phyloP scores from a whole-genome alignment of 2,329 filamentous ascomycete genomes.

The Alternaria panax region DNA sequence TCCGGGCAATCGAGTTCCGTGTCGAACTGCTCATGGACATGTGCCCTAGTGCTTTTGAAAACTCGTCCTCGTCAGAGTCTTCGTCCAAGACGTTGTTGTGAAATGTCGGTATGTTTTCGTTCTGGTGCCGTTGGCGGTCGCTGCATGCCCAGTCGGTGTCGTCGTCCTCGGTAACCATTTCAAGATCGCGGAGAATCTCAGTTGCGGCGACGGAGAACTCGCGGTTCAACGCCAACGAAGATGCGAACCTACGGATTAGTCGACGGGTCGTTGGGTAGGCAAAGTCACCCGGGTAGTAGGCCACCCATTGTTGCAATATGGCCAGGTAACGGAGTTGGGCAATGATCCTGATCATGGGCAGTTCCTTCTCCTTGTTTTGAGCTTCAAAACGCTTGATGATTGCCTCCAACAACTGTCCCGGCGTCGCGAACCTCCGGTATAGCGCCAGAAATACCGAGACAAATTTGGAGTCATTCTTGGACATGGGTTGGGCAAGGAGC shows the following conservation, averaged over 20 bases:
- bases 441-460: constrained; percentile 87
- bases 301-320: constrained; percentile 87
- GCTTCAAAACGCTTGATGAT: constrained; percentile 79
- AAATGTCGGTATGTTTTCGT: constrained; percentile 53
- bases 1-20: constrained; percentile 40
- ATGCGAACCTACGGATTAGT: constrained; percentile 77
- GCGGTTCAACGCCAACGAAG: constrained; percentile 74
- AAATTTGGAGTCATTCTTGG: constrained; percentile 89
- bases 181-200: constrained; percentile 82
- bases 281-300: constrained; percentile 91
- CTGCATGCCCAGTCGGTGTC: constrained; percentile 91
- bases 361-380: constrained; percentile 69
- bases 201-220: constrained; percentile 85
- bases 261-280: constrained; percentile 76
- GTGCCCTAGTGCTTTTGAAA: constrained; percentile 40
- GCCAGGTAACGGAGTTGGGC: constrained; percentile 84
- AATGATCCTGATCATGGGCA: constrained; percentile 78
- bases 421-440: constrained; percentile 91
- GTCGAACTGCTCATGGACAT: constrained; percentile 38
- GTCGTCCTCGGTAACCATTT: constrained; percentile 81
- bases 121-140: constrained; percentile 67
- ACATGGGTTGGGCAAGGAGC: constrained; percentile 81
- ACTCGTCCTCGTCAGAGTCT: constrained; percentile 48
- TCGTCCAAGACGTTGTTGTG: constrained; percentile 52
- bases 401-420: constrained; percentile 76